phyloP scores from a whole-genome alignment of 1,284 basidiomycete species.

The Irpex rosettiformis region DNA sequence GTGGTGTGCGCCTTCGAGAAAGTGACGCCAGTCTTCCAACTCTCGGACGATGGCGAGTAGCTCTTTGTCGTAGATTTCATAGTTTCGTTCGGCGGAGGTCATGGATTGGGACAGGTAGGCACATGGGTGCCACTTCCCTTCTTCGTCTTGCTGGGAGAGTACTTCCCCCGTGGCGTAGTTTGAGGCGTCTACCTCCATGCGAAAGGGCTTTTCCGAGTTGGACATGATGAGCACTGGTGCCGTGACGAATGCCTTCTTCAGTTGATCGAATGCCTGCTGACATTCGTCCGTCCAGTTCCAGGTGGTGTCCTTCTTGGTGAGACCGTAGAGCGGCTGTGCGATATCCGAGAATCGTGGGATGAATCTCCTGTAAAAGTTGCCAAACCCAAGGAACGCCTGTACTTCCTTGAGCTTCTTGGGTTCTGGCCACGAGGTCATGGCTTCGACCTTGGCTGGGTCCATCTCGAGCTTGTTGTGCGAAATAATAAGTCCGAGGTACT shows the following conservation, averaged over 20 bases:
- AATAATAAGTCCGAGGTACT: too few species aligned
- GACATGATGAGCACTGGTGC: neutral
- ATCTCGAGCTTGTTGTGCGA: too few species aligned
- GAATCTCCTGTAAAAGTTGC: neutral
- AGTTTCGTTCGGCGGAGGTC: too few species aligned
- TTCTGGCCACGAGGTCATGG: too few species aligned
- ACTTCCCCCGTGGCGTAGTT: conserved; percentile 17
- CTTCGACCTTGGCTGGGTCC: too few species aligned
- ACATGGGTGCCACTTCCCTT: conserved; percentile 25
- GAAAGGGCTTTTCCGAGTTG: neutral
- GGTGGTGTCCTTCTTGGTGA: conserved; percentile 18
- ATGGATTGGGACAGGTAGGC: too few species aligned
- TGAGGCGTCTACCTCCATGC: conserved; percentile 22
- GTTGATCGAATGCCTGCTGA: conserved; percentile 25
- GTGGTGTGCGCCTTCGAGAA: too few species aligned
- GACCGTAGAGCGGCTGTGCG: neutral
- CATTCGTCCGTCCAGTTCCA: conserved; percentile 25
- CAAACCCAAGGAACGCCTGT: too few species aligned
- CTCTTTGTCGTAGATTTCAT: too few species aligned
- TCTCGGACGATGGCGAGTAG: too few species aligned
- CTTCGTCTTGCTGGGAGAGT: conserved; percentile 11
- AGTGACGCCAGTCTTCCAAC: too few species aligned
- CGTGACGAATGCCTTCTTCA: conserved; percentile 26
- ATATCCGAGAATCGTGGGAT: neutral
- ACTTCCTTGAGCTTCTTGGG: too few species aligned